Base-by-base conservation (phyloP, 78 protist species). In the Mastigamoeba balamuthi region DNA sequence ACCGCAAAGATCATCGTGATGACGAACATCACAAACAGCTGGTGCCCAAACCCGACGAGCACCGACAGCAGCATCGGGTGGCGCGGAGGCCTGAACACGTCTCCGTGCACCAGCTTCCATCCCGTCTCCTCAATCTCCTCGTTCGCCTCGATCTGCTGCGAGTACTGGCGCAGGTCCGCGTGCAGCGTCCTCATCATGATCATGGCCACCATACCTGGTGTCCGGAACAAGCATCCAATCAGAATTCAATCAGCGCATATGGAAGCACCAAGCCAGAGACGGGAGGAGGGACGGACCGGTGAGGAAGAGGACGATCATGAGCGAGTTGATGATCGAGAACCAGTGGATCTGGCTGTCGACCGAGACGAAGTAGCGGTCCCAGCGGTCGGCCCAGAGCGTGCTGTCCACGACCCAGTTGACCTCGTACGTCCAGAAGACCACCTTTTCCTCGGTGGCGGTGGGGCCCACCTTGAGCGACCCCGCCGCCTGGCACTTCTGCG, bases 41-140 rank as follows among this genome's bases (percentile, higher is more conserved):
- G 98, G 23, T 78, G 75, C 48, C 98, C 98, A 37, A 85, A 68
- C 43, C 98, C 98, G 35, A 85, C 77, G 67, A 76, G 66, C 17
- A 77, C 91, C 2, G 94, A 72, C 1, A 94, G 89, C 68, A 94
- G 72, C 76, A 67, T 35, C 53, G 88, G 81, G 36, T 68, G 69
- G 9, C 40, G 36, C 1, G 99, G 99, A 4, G 98, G 91, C 28
- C 99, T 81, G 79, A 97, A 93, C 4, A 97, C 98, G 53, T 97
- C 98, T 17, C 92, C 96, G 81, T 95, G 95, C 23, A 95, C 94
- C 27, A 94, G 88, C 91, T 97, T 97, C 99, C 99, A 97, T 9
- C 99, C 98, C 0, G 85, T 82, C 68, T 95, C 99, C 30, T 95
- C 96, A 38, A 44, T 53, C 8, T 82, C 87, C 6, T 80, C 86